phyloP scores from a whole-genome alignment of 768 basidiomycete species.

The Lanmaoa pseudosensibilis region DNA sequence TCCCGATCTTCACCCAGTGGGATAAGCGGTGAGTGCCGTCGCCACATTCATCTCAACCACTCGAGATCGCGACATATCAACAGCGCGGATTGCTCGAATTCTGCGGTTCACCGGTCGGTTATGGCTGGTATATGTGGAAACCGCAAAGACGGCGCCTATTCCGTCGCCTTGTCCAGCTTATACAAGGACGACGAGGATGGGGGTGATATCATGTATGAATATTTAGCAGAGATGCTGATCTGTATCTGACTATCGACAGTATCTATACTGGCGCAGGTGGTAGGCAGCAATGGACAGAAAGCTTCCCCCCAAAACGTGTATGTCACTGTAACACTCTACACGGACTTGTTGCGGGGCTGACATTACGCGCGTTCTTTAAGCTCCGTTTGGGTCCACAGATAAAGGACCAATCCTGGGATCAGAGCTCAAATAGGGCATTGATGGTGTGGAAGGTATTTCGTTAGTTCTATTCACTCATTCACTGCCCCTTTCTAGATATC shows the following conservation, averaged over 20 bases:
- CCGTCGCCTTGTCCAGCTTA: slow-evolving; percentile 19
- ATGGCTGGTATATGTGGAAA: slow-evolving; percentile 26
- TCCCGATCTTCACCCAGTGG: slow-evolving; percentile 25
- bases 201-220: slow-evolving; percentile 27
- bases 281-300: slow-evolving; percentile 8
- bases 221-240: not conserved
- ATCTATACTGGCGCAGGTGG: slow-evolving; percentile 32
- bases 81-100: slow-evolving; percentile 7
- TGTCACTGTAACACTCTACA: not conserved
- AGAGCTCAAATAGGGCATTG: slow-evolving; percentile 13
- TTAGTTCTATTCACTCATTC: not conserved
- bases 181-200: slow-evolving; percentile 29
- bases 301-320: slow-evolving; percentile 22
- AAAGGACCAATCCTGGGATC: slow-evolving; percentile 24
- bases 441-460: slow-evolving; percentile 10
- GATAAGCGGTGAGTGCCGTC: slow-evolving; percentile 13
- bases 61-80: not conserved
- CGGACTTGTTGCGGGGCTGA: not conserved
- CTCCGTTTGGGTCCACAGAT: slow-evolving; percentile 23
- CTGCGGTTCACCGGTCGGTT: slow-evolving; percentile 18
- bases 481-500: slow-evolving; percentile 19
- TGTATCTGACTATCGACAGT: slow-evolving; percentile 11
- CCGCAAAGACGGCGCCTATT: slow-evolving; percentile 7
- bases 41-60: not conserved
- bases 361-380: not conserved